Percentiles rank a stretch among this genome's conserved stretches.
Conservation (phyloP, 1,284 basidiomycete species). For the Cryptococcus hybrid region DNA sequence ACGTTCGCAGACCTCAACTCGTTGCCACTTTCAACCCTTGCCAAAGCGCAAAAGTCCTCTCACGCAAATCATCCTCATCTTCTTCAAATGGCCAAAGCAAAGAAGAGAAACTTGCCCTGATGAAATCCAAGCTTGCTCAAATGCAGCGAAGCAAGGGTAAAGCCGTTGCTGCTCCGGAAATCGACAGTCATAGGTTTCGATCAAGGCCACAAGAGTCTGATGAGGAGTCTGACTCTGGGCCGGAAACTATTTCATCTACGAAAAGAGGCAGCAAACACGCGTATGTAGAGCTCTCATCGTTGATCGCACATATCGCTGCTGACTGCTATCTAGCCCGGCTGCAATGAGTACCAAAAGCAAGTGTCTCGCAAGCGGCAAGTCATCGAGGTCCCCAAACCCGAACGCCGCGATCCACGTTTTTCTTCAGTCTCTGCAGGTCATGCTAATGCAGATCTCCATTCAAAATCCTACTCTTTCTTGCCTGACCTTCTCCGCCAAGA, state of each 20-base stretch:
- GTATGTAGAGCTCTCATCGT: constrained; percentile 55
- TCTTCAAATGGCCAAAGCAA: constrained; percentile 5
- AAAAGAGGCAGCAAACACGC: constrained; percentile 76
- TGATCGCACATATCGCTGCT: constrained; percentile 4
- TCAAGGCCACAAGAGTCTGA: constrained; percentile 10
- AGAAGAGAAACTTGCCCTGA: constrained; percentile 25
- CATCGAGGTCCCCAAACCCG: constrained; percentile 65
- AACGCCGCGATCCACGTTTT: constrained; percentile 87
- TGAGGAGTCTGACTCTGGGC: constrained; percentile 22
- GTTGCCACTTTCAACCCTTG: constrained; percentile 26
- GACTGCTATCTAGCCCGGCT: constrained; percentile 59
- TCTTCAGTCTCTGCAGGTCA: constrained; percentile 67
- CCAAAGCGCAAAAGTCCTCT: constrained; percentile 31
- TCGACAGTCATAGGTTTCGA: constrained; percentile 1
- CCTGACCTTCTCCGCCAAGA: constrained; percentile 67
- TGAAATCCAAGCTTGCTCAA: constrained; percentile 38
- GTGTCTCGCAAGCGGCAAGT: constrained; percentile 75
- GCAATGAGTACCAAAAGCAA: constrained; percentile 84
- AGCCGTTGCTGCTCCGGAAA: constrained; percentile 17
- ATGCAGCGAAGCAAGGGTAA: constrained; percentile 44
- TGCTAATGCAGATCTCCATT: constrained; percentile 67
- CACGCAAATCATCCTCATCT: constrained; percentile 8
- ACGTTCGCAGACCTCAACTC: constrained; percentile 16
- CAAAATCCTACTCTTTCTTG: constrained; percentile 75
- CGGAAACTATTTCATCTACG: constrained; percentile 8